A percentile compares a stretch with the other conserved stretches of the same genome.
Conservation (phyloP, 345 rosid species). For the Psidium guajava region DNA sequence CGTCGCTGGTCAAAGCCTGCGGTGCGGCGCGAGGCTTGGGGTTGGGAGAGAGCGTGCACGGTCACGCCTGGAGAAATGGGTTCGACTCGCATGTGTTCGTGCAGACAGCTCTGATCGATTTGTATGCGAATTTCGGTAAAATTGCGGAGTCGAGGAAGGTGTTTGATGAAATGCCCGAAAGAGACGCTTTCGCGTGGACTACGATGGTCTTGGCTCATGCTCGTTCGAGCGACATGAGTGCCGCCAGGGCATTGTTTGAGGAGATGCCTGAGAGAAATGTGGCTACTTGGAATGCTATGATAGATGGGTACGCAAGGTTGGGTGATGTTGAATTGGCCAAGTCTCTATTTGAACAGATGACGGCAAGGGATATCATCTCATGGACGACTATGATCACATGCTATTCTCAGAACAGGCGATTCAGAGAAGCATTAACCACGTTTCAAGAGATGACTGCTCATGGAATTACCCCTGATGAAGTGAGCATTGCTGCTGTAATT, state of each 20-base stretch:
- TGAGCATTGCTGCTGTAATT: conserved; percentile 57
- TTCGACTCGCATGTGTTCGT: conserved; percentile 45
- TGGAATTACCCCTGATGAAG: conserved; percentile 49
- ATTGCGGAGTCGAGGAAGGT: conserved; percentile 32
- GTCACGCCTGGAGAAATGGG: conserved; percentile 51
- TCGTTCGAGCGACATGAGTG: conserved; percentile 12
- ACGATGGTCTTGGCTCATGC: conserved; percentile 16
- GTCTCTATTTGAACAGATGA: conserved; percentile 48
- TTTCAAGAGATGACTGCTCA: conserved; percentile 42
- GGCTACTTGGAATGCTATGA: conserved; percentile 61
- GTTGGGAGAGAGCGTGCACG: conserved; percentile 47
- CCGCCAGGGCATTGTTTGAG: conserved; percentile 18
- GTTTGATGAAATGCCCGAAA: conserved; percentile 51
- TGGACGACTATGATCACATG: conserved; percentile 84
- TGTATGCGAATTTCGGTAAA: conserved; percentile 34
- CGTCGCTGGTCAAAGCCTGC: conserved; percentile 60
- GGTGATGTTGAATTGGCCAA: conserved; percentile 39
- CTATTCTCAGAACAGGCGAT: conserved; percentile 48
- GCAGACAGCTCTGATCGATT: conserved; percentile 57
- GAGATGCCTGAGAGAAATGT: conserved; percentile 31
- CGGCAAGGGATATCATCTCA: conserved; percentile 44
- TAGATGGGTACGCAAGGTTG: conserved; percentile 53
- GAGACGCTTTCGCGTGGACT: conserved; percentile 25
- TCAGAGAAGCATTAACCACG: conserved; percentile 38
- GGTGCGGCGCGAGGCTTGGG: conserved; percentile 8